Base-by-base conservation (phyloP, 805 yeast species). In the Ogataea neopini region DNA sequence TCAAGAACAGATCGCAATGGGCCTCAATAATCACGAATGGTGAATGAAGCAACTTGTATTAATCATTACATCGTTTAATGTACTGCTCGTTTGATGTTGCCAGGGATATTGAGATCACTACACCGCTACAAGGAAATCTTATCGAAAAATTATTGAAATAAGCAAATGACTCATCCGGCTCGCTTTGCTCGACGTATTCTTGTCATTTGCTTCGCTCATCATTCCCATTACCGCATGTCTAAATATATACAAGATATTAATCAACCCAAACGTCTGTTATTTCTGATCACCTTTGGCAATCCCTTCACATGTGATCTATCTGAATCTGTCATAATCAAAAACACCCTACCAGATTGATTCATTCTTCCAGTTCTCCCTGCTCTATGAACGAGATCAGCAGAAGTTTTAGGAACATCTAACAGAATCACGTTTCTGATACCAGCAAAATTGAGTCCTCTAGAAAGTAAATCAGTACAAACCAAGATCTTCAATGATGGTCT, bases 341-440 rank as follows among this genome's bases (percentile, higher is more conserved):
- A 84, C 1, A 88, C 97, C 51, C 96, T 76, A 11, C 99, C 99
- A 30, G 85, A 75, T 60, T 85, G 89, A 38, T 86, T 87, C 86
- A 91, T 84, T 63, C 99, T 72, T 2, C 97, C 97, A 0, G 97
- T 92, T 68, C 99, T 79, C 1, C 99, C 99, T 1, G 88, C 85
- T 51, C 99, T 74, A 64, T 92, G 98, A 17, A 92, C 81, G 50
- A 92, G 72, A 66, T 92, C 98, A 15, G 88, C 83, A 0, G 97
- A 80, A 13, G 86, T 83, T 44, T 78, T 77, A 5, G 99, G 99
- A 38, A 90, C 80, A 61, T 92, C 97, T 70, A 84, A 85, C 43
- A 94, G 69, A 22, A 92, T 74, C 10, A 92, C 88, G 57, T 90
- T 90, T 55, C 90, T 77, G 25, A 94, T 81, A 14, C 86, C 86